phyloP scores from a whole-genome alignment of 1,284 basidiomycete genomes.

The Ceratorhiza oryzae-sativae region DNA sequence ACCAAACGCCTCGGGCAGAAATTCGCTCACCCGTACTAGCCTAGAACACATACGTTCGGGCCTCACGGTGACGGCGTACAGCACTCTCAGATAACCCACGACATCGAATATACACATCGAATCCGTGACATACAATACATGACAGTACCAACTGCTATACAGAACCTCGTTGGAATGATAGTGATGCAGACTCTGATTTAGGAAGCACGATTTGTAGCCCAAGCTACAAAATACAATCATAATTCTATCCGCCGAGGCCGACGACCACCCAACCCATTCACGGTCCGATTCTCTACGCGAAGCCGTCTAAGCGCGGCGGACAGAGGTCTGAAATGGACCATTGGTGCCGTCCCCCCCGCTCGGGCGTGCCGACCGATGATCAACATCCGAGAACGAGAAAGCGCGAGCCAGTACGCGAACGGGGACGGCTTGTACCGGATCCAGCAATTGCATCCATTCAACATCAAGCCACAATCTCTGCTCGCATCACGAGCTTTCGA shows the following conservation, averaged over 20 bases:
- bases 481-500: slow-evolving; percentile 1
- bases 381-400: background rate
- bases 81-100: background rate
- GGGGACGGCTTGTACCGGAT: background rate
- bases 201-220: background rate
- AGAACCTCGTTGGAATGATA: background rate
- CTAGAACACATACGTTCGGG: background rate
- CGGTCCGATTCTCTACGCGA: background rate
- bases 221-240: background rate
- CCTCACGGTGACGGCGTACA: background rate
- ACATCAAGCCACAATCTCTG: background rate
- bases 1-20: background rate
- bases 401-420: background rate
- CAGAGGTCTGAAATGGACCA: background rate
- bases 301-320: background rate
- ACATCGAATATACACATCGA: too few relatives aligned
- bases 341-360: too few relatives aligned
- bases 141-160: background rate
- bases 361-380: slow-evolving; percentile 6
- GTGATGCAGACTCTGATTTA: background rate
- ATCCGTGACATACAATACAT: background rate
- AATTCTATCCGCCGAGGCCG: slow-evolving; percentile 1
- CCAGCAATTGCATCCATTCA: background rate
- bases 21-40: background rate
- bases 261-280: background rate